A percentile compares a stretch with the other conserved stretches of the same genome.
phyloP scores from a whole-genome alignment of 345 rosid genomes.

The Hibiscus mutabilis region DNA sequence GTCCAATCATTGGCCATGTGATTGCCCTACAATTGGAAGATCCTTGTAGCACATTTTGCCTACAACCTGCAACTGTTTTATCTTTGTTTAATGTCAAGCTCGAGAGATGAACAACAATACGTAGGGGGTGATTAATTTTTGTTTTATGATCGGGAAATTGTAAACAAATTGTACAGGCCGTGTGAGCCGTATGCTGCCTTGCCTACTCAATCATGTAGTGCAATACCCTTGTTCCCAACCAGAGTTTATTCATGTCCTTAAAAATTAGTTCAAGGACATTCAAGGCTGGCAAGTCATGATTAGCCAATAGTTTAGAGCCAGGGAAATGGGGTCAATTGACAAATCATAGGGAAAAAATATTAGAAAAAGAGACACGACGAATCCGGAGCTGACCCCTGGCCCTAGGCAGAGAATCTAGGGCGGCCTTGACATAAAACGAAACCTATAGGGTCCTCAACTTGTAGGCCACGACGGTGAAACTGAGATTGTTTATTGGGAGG shows the following conservation, averaged over 20 bases:
- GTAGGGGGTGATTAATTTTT: background rate
- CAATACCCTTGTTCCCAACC: background rate
- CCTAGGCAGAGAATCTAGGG: conserved; percentile 23
- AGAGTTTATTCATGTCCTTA: background rate
- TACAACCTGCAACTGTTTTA: conserved; percentile 16
- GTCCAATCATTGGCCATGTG: conserved; percentile 24
- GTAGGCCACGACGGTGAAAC: background rate
- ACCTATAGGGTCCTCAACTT: background rate
- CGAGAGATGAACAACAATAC: too few relatives aligned
- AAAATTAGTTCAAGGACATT: conserved; percentile 21
- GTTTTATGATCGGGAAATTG: conserved; percentile 5
- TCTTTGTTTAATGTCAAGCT: conserved; percentile 13
- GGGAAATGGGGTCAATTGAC: conserved; percentile 14
- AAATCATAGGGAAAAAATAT: background rate
- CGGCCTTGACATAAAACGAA: background rate
- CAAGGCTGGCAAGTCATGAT: conserved; percentile 38
- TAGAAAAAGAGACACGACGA: conserved; percentile 7
- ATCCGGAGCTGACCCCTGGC: conserved; percentile 4
- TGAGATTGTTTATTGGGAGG: background rate
- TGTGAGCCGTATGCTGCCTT: conserved; percentile 7
- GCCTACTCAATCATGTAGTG: conserved; percentile 34
- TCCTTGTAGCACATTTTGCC: conserved; percentile 24
- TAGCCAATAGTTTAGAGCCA: conserved; percentile 16
- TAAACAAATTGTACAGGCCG: background rate
- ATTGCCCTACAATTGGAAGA: conserved; percentile 16